Base-by-base conservation (phyloP, 2,329 filamentous ascomycete genomes). In the Aspergillus sp. region DNA sequence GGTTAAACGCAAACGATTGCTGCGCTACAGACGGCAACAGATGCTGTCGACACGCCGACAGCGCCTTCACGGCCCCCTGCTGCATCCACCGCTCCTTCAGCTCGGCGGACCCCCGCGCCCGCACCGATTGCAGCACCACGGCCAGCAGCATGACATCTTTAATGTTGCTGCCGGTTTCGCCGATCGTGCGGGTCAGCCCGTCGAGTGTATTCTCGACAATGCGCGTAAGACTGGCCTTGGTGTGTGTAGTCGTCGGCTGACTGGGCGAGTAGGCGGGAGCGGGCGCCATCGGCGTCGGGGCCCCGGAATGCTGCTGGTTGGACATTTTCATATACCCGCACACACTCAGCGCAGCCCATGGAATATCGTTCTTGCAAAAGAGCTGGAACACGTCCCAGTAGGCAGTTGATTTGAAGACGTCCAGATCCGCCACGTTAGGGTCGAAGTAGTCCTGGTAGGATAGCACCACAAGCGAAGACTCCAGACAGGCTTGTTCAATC, bases 371-470 rank as follows among this genome's bases (percentile, higher is more conserved):
- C 13, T 71, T 71, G 57, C 69, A 75, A 32, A 70, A 60, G 1
- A 58, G 54, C 28, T 70, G 67, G 62, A 74, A 76, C 10, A 72
- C 64, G 36, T 72, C 67, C 65, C 66, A 71, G 32, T 65, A 70
- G 12, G 57, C 58, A 28, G 62, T 63, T 1, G 67, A 64, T 5
- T 67, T 62, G 15, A 63, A 63, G 0, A 69, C 53, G 38, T 74
- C 66, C 12, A 71, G 58, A n/a, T 71, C 70, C 1, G 67, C 65
- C 32, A 69, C 67, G 7, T 60, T 65, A 0, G 72, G 72, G 56
- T 75, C 72, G 36, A 76, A 75, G 13, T 69, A 61, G 28, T 75
- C 71, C 56, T 74, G 73, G 19, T 69, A 73, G 21, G 68, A 70
- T 2, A 69, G 47, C 17, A 73, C 55, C 43, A 68, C 65, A 2